A percentile compares a stretch with the other conserved stretches of the same genome.
These are phyloP conservation scores for Cicer cuneatum DNA, from an alignment of 306 rosid species.

Conservation along the genomic window DNA sequence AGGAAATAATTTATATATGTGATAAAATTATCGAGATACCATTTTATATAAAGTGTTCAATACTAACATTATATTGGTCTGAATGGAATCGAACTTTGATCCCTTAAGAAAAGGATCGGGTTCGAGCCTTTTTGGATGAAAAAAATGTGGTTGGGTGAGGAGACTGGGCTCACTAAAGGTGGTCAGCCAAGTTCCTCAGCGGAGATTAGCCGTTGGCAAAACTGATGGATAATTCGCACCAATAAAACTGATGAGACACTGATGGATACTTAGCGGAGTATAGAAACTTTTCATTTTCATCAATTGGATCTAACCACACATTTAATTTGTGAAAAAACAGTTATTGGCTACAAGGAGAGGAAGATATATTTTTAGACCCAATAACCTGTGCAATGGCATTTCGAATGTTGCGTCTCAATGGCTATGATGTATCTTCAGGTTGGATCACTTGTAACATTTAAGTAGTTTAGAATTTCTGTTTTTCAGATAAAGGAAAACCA, in stretches of 20 bases:
- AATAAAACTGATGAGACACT: too few species aligned
- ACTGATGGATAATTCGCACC: too few species aligned
- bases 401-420: conserved; percentile 65
- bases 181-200: too few species aligned
- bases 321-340: conserved; percentile 51
- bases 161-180: too few species aligned
- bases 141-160: too few species aligned
- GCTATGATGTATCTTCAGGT: conserved; percentile 84
- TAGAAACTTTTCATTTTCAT: neutral
- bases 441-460: conserved; percentile 14
- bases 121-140: too few species aligned
- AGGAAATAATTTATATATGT: neutral
- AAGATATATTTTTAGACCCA: conserved; percentile 70
- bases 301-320: neutral
- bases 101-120: too few species aligned
- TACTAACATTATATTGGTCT: too few species aligned
- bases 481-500: neutral
- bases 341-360: conserved; percentile 66
- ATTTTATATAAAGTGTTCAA: conserved; percentile 1
- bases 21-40: neutral
- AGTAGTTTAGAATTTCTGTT: neutral
- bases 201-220: too few species aligned
- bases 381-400: conserved; percentile 84
- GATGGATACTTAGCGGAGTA: too few species aligned
- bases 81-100: too few species aligned